Evolutionary conservation across 2,329 filamentous ascomycete genomes (phyloP), one percentile per base, ranked within the genome.

Genomic region (Aspergillus cejpii): DNA sequence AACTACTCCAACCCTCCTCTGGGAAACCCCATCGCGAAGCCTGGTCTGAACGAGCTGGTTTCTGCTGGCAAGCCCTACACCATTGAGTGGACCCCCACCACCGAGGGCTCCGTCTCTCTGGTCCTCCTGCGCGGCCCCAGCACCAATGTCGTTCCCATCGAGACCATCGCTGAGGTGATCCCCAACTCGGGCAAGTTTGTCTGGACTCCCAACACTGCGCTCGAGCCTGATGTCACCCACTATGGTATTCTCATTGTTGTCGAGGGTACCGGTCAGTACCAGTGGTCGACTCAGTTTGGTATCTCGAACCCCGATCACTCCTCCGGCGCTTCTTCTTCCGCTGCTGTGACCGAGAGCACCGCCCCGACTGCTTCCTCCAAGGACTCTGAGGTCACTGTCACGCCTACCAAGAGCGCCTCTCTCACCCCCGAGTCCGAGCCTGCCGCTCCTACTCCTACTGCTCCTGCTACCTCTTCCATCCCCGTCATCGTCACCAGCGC

Each of bases 161-260:
- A 67, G 54, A 67, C 75, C 47, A 71, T 80, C 51, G 74, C 71
- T 49, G 73, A 79, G 62, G 60, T 63, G 51, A 76, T 78, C 62
- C 51, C 62, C 58, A 83, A 83, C 74, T 70, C 61, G 47, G 80
- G 80, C 48, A 60, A 56, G 51, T 81, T 69, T 70, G 38, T 51
- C 45, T 83, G 78, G 79, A 77, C 74, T 34, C 76, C 77, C 33
- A 56, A 67, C 48, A 61, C 70, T 43, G 51, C 59, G 33, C 74
- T 81, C 48, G 67, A 71, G 56, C 60, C 60, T 49, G 73, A 76
- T 49, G 60, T 59, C 51, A 72, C 70, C 55, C 74, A 71, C 65
- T 83, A 82, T 66, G 80, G 79, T 49, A 69, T 83, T 59, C 72
- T 81, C 61, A 65, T 84, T 56, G 77, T 83, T 54, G 77, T 76